phyloP scores from a whole-genome alignment of 2,329 filamentous ascomycete genomes.

The Fusarium albidum region DNA sequence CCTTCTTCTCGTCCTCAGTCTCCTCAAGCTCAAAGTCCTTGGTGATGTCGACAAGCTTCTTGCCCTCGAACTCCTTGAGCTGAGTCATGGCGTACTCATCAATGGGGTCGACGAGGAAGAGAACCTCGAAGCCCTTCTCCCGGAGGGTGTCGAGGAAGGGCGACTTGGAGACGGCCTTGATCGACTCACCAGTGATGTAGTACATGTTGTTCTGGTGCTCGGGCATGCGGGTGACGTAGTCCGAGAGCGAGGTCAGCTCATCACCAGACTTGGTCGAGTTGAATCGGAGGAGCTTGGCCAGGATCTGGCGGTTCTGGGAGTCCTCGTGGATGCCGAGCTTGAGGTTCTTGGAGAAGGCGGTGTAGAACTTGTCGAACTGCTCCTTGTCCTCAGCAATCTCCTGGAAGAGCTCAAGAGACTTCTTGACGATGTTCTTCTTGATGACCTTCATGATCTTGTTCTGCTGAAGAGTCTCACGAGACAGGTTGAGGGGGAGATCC shows the following conservation, averaged over 20 bases:
- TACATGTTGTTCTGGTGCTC: slow-evolving; percentile 99
- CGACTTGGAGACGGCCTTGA: slow-evolving; percentile 97
- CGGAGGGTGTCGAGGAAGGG: slow-evolving; percentile 99
- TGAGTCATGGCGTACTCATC: slow-evolving; percentile 99
- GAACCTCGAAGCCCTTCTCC: slow-evolving; percentile 99
- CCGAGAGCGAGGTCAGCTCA: slow-evolving; percentile 90
- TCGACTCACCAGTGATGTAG: slow-evolving; percentile 99
- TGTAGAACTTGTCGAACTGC: slow-evolving; percentile 99
- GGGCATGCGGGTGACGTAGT: slow-evolving; percentile 99
- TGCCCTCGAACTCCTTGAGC: slow-evolving; percentile 99
- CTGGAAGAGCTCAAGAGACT: slow-evolving; percentile 98
- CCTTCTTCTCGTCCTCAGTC: slow-evolving; percentile 98
- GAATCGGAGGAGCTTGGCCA: slow-evolving; percentile 99
- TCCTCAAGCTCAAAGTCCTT: slow-evolving; percentile 99
- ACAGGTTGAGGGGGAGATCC: slow-evolving; percentile 98
- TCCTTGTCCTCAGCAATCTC: slow-evolving; percentile 99
- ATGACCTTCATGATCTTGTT: slow-evolving; percentile 99
- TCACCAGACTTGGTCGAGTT: slow-evolving; percentile 99
- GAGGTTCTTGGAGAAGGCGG: slow-evolving; percentile 99
- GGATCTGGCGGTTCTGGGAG: slow-evolving; percentile 89
- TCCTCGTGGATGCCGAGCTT: slow-evolving; percentile 99
- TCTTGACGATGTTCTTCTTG: slow-evolving; percentile 99
- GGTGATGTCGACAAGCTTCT: slow-evolving; percentile 99
- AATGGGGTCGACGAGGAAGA: slow-evolving; percentile 99
- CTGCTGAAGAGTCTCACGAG: slow-evolving; percentile 99